phyloP scores from a whole-genome alignment of 2,329 filamentous ascomycete species.

The Fusarium praegraminearum region DNA sequence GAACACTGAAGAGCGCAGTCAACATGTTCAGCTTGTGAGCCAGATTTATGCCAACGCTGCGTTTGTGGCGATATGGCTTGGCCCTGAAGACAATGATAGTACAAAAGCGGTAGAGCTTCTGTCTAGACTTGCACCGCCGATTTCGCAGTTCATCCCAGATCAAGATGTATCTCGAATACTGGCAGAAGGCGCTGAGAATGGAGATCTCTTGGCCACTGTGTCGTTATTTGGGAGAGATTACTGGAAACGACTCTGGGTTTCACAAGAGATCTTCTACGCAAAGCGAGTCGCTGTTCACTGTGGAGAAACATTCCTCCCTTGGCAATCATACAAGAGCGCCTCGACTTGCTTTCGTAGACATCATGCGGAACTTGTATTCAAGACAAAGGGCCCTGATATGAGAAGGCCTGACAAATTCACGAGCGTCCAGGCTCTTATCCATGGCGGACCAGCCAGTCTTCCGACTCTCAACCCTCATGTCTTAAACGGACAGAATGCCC shows the following conservation, averaged over 20 bases:
- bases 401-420: constrained; percentile 21
- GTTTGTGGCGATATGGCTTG: constrained; percentile 27
- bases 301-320: constrained; percentile 5
- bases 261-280: constrained; percentile 31
- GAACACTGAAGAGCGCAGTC: neutral
- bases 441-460: constrained; percentile 17
- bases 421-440: constrained; percentile 14
- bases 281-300: constrained; percentile 19
- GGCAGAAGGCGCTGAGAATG: constrained; percentile 1
- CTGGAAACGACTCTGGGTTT: constrained; percentile 28
- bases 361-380: constrained; percentile 13
- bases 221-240: constrained; percentile 28
- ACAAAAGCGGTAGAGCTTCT: constrained; percentile 3
- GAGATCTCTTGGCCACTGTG: constrained; percentile 13
- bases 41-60: constrained; percentile 23
- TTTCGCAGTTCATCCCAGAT: neutral
- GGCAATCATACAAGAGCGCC: constrained; percentile 18
- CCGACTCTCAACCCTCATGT: neutral
- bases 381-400: neutral
- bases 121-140: neutral
- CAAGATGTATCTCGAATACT: neutral
- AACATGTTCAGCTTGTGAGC: constrained; percentile 28
- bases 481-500: neutral
- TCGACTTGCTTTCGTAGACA: neutral
- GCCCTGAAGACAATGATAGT: constrained; percentile 23